Evolutionary conservation across 1,139 yeast genomes (phyloP).

Genomic region (Magnusiomyces magnusii): DNA sequence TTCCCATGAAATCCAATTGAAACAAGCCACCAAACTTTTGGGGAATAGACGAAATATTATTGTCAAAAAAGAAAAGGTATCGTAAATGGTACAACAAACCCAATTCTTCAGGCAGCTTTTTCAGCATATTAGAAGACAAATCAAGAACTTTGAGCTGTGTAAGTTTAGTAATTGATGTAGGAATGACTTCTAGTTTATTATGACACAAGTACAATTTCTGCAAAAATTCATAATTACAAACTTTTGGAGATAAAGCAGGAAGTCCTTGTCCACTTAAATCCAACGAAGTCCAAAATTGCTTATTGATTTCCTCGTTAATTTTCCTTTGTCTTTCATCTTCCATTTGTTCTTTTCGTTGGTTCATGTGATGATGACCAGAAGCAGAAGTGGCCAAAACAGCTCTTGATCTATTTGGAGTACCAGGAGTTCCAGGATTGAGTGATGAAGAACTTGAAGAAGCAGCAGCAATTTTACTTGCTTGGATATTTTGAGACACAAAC

Average conservation of each 20-base stretch:
- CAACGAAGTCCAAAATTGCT: slow-evolving; percentile 89
- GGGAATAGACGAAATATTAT: slow-evolving; percentile 68
- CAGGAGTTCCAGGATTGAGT: slow-evolving; percentile 2
- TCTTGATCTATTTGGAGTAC: slow-evolving; percentile 1
- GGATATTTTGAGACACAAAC: slow-evolving; percentile 29
- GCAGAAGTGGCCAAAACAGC: neutral
- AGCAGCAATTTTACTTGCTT: slow-evolving; percentile 16
- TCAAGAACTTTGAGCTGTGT: slow-evolving; percentile 76
- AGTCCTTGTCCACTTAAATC: slow-evolving; percentile 91
- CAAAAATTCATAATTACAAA: slow-evolving; percentile 76
- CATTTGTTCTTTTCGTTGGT: slow-evolving; percentile 46
- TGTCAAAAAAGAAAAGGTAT: slow-evolving; percentile 82
- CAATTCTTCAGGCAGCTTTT: slow-evolving; percentile 67
- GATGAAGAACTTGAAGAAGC: slow-evolving; percentile 23
- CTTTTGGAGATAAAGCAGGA: slow-evolving; percentile 56
- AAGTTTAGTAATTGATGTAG: slow-evolving; percentile 61
- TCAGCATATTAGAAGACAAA: slow-evolving; percentile 67
- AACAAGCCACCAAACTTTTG: slow-evolving; percentile 78
- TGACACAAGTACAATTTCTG: slow-evolving; percentile 85
- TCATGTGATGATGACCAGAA: slow-evolving; percentile 2
- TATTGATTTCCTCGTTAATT: slow-evolving; percentile 60
- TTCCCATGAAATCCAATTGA: slow-evolving; percentile 78
- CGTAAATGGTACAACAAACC: slow-evolving; percentile 77
- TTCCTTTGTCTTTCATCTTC: slow-evolving; percentile 72
- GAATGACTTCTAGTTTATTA: slow-evolving; percentile 64